Base-by-base conservation (phyloP, 1,139 yeast genomes). In the Yamadazyma spencermartinsiae region DNA sequence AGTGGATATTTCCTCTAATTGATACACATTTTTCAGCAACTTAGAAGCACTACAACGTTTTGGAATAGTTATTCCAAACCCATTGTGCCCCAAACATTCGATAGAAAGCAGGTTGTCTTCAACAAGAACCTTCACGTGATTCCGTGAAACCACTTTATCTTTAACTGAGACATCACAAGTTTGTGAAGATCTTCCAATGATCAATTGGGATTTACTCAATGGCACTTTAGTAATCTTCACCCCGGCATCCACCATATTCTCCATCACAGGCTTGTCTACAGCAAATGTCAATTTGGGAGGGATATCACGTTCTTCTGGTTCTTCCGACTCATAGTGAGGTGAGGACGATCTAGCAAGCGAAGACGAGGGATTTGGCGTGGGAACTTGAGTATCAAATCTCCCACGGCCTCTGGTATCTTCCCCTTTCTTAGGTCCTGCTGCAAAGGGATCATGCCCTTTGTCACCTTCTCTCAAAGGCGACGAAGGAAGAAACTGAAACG, bases 11-110 rank as follows among this genome's bases (percentile, higher is more conserved):
- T 68, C 75, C 38, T 57, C 49, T 26, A 64, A 55, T 25, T 61
- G 54, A 39, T 63, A 76, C 21, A 52, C 55, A 40, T 65, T 55
- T 4, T 61, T 55, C 4, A 54, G 53, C 12, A 65, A 51, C 14
- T 63, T 59, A 41, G 53, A 55, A 6, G 70, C 71, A 21, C 54
- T 54, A 43, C 76, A 72, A 13, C 68, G 56, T 40, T 61, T 61
- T 1, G 90, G 90, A 34, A 85, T 72, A 9, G 76, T 69, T 25
- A 85, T 72, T 15, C 76, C 77, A 41, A 82, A 62, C 4, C 94
- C 94, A 52, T 86, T 86, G 63, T 78, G 74, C 1, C 95, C 94
- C 42, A 78, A 54, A 54, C 94, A 86, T 33, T 70, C 72, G 39
- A 85, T 58, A 5, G 48, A 58, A 49, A 57, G 66, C 43, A 61